These are phyloP conservation scores for Penicillium herquei DNA, from an alignment of 495 filamentous ascomycete genomes.

Conservation along the genomic window DNA sequence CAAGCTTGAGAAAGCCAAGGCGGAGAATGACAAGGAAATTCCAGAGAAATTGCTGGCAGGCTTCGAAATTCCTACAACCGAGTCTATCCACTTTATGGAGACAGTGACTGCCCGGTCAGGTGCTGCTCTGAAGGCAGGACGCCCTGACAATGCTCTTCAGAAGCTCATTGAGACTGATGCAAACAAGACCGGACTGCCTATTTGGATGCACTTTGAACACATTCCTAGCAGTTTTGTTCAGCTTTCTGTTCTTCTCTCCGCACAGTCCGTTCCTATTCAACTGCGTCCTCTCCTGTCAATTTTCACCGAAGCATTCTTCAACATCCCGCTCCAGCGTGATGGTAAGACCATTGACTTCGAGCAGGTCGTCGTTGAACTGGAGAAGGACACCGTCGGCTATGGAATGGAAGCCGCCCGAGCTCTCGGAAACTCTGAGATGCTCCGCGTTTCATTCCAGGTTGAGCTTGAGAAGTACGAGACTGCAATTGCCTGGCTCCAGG, in stretches of 20 bases:
- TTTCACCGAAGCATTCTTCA: conserved; percentile 91
- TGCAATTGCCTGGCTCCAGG: conserved; percentile 79
- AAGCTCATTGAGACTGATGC: conserved; percentile 68
- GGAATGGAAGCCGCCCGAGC: conserved; percentile 61
- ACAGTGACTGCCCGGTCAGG: conserved; percentile 85
- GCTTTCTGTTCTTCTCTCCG: conserved; percentile 73
- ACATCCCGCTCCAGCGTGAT: conserved; percentile 76
- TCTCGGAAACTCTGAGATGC: conserved; percentile 74
- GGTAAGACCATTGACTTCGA: conserved; percentile 83
- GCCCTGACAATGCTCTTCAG: conserved; percentile 67
- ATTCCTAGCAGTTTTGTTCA: conserved; percentile 88
- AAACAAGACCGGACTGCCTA: conserved; percentile 51
- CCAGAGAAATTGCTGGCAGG: conserved; percentile 72
- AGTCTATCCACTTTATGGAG: conserved; percentile 91
- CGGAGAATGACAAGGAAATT: conserved; percentile 78
- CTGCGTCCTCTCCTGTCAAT: conserved; percentile 79
- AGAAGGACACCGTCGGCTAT: conserved; percentile 87
- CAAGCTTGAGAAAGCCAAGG: conserved; percentile 75
- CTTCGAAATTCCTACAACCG: conserved; percentile 77
- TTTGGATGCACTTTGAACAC: conserved; percentile 97
- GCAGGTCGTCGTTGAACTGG: conserved; percentile 82
- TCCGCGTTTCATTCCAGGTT: conserved; percentile 77
- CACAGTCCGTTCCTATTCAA: conserved; percentile 66
- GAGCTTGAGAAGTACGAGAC: conserved; percentile 85
- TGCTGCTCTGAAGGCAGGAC: conserved; percentile 67